phyloP scores from a whole-genome alignment of 2,329 filamentous ascomycete genomes.

The Fusarium aywerte region DNA sequence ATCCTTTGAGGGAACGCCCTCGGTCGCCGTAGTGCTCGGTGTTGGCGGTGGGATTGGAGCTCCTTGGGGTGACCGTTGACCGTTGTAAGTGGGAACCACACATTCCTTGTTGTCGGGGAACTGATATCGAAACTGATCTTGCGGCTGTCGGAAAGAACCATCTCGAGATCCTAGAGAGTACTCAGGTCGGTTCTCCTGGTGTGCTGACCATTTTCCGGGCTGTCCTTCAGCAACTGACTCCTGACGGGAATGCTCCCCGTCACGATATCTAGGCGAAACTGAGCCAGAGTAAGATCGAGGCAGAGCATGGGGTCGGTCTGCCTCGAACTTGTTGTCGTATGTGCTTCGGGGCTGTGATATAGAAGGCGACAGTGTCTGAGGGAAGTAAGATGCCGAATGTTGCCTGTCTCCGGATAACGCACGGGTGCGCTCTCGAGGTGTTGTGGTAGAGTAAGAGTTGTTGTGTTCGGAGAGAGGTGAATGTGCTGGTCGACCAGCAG shows the following conservation, averaged over 20 bases:
- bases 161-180: constrained; percentile 60
- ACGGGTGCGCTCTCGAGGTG: constrained; percentile 60
- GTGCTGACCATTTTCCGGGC: constrained; percentile 52
- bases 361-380: constrained; percentile 52
- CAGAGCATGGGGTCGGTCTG: constrained; percentile 51
- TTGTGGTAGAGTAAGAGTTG: constrained; percentile 55
- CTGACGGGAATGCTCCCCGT: constrained; percentile 51
- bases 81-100: constrained; percentile 42
- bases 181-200: constrained; percentile 57
- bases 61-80: constrained; percentile 43
- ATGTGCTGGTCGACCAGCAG: constrained; percentile 56
- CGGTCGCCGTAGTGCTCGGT: constrained; percentile 50
- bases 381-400: constrained; percentile 61
- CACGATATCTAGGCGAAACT: constrained; percentile 58
- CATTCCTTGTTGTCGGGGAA: constrained; percentile 53
- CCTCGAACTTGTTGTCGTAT: constrained; percentile 59
- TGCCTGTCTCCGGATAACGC: constrained; percentile 55
- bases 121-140: constrained; percentile 52
- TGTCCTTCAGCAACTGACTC: constrained; percentile 54
- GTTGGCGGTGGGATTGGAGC: constrained; percentile 46
- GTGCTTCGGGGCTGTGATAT: constrained; percentile 58
- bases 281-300: constrained; percentile 55
- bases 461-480: constrained; percentile 61
- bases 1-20: constrained; percentile 65
- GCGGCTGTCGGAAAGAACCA: constrained; percentile 48